Percentiles rank a stretch among this genome's conserved stretches.
phyloP scores from a whole-genome alignment of 805 yeast genomes.

The Kuraishia floccosa region DNA sequence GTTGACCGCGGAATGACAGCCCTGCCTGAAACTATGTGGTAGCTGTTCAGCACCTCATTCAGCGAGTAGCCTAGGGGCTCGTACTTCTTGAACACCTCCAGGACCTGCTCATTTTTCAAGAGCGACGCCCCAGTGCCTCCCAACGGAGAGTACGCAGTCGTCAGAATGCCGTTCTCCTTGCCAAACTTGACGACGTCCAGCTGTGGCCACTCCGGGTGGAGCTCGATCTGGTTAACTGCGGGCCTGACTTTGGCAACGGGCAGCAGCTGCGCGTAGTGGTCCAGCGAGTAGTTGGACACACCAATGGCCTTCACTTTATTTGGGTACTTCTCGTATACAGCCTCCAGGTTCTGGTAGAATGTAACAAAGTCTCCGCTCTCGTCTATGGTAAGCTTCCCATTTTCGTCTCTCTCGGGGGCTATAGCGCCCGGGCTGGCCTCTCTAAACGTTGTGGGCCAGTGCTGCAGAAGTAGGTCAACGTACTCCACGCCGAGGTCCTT shows the following conservation, averaged over 20 bases:
- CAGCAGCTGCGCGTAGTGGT: slow-evolving; percentile 27
- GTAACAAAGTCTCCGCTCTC: slow-evolving; percentile 76
- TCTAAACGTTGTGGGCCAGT: slow-evolving; percentile 36
- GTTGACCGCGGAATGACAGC: slow-evolving; percentile 61
- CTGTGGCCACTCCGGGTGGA: slow-evolving; percentile 30
- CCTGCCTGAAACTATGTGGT: slow-evolving; percentile 53
- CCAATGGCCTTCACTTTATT: slow-evolving; percentile 42
- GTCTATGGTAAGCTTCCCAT: slow-evolving; percentile 45
- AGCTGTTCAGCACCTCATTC: slow-evolving; percentile 50
- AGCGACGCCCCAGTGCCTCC: slow-evolving; percentile 62
- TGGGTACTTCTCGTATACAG: too few species aligned
- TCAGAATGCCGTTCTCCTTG: slow-evolving; percentile 21
- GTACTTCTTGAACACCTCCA: slow-evolving; percentile 46
- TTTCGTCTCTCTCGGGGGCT: slow-evolving; percentile 20
- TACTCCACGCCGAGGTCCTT: slow-evolving; percentile 28
- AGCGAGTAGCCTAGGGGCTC: slow-evolving; percentile 30
- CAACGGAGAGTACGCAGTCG: slow-evolving; percentile 51
- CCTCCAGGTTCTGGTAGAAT: slow-evolving; percentile 57
- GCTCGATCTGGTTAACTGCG: slow-evolving; percentile 41
- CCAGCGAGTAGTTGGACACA: slow-evolving; percentile 39
- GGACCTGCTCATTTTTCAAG: slow-evolving; percentile 36
- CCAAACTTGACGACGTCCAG: slow-evolving; percentile 27
- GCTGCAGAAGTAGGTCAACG: slow-evolving; percentile 34
- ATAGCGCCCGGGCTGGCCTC: slow-evolving; percentile 25
- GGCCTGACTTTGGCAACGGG: slow-evolving; percentile 38